These are phyloP conservation scores for Aurantiochytrium sp. DNA, from an alignment of 108 stramenopile genomes.

Conservation along the genomic window DNA sequence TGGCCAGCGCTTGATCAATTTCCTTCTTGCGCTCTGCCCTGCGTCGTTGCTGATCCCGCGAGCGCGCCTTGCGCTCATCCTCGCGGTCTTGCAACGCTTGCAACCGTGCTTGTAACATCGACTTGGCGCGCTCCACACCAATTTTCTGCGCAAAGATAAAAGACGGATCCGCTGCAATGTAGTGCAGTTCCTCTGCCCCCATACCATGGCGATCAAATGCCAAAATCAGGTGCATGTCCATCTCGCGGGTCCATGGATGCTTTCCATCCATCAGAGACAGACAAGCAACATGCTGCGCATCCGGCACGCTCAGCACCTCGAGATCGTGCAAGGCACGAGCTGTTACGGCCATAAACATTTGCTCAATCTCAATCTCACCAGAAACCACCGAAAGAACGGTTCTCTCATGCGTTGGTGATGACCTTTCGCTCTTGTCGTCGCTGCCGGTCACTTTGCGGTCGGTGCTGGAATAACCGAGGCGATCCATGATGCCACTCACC, in stretches of 20 bases:
- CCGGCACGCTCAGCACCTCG: not conserved
- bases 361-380: not conserved
- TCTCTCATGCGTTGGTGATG: not conserved
- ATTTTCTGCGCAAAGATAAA: not conserved
- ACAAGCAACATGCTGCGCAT: not conserved
- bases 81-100: not conserved
- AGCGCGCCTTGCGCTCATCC: not conserved
- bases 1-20: not conserved
- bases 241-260: not conserved
- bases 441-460: no score
- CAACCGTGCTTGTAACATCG: not conserved
- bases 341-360: not conserved
- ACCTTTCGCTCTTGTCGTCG: no score
- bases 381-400: not conserved
- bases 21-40: not conserved
- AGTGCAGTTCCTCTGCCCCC: not conserved
- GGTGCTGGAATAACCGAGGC: not conserved
- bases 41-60: not conserved
- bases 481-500: not conserved
- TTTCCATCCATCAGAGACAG: not conserved
- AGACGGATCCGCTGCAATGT: not conserved
- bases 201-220: not conserved
- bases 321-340: not conserved
- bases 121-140: not conserved
- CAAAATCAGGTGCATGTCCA: not conserved